Evolutionary conservation across 2,329 filamentous ascomycete genomes (phyloP).

Genomic region (Penicillium sclerotiorum): DNA sequence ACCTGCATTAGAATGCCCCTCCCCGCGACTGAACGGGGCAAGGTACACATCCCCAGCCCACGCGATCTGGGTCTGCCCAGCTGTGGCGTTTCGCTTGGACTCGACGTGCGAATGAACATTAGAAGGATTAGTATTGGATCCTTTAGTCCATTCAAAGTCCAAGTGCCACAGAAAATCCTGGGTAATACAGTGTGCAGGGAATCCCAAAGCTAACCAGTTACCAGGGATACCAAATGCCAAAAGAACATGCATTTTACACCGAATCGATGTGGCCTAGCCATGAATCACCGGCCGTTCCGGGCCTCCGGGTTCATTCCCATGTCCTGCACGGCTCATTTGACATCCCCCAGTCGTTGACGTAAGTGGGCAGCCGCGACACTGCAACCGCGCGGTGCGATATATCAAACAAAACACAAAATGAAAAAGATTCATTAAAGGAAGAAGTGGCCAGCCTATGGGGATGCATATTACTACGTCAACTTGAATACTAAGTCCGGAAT

Average conservation of each 20-base stretch:
- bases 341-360: conserved; percentile 5
- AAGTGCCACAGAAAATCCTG: not conserved
- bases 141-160: too few species aligned
- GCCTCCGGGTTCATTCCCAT: conserved; percentile 13
- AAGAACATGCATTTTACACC: too few species aligned
- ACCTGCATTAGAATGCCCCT: conserved; percentile 7
- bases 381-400: too few species aligned
- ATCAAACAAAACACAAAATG: not conserved
- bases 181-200: conserved; percentile 2
- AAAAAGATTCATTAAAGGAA: too few species aligned
- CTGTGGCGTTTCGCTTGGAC: too few species aligned
- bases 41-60: not conserved
- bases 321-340: conserved; percentile 7
- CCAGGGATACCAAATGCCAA: too few species aligned
- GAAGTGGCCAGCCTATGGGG: too few species aligned
- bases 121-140: too few species aligned
- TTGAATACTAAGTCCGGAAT: too few species aligned
- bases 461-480: too few species aligned
- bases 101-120: too few species aligned
- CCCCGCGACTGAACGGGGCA: not conserved
- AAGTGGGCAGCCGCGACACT: conserved; percentile 3
- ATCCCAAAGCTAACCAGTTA: conserved; percentile 5
- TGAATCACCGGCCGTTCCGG: conserved; percentile 20
- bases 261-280: not conserved
- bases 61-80: not conserved